Evolutionary conservation across 106 monocot genomes (phyloP), one percentile per base, ranked within the genome.

Genomic region (Apostasia shenzhenica): DNA sequence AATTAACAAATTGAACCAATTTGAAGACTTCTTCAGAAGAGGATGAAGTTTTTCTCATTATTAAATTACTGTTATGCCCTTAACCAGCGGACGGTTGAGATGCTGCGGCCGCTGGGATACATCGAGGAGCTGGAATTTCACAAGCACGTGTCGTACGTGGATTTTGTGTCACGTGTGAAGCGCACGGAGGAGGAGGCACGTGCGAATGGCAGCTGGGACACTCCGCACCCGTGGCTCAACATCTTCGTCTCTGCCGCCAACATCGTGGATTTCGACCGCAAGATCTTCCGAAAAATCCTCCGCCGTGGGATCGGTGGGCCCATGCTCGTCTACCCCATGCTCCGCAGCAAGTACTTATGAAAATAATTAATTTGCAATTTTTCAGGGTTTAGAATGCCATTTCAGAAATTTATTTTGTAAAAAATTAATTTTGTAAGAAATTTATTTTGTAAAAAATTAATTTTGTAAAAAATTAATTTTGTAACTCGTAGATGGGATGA

Each of bases 201-300:
- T 44, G 84, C 82, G 37, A 79, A 75, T 67, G 88, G 94, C 45
- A 88, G 78, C 59, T 94, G 94, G 94, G 59, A 71, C 38, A 73
- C 88, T 10, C 85, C 90, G 5, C 94, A 94, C 61, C 94, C 94
- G 5, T 94, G 94, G 94, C 81, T 94, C 13, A 94, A 94, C 73
- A 72, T 94, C 37, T 59, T 94, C 54, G 71, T 94, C 8, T 69
- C 91, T 2, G 67, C 84, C 6, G 55, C 72, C 13, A 73, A 94
- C 73, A 86, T 94, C 50, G 78, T 57, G 10, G 88, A 76, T 45
- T 94, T 94, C 70, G 91, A 94, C 44, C 75, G 75, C 61, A 38
- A 68, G 41, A 88, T 94, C 57, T 76, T 94, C 72, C 78, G 77
- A 61, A 45, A 63, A 14, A 79, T 88, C 39, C 73, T 94, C 41